Evolutionary conservation across 1,284 basidiomycete genomes (phyloP), one percentile per base, ranked within the genome.

Genomic region (Irpex sp.): DNA sequence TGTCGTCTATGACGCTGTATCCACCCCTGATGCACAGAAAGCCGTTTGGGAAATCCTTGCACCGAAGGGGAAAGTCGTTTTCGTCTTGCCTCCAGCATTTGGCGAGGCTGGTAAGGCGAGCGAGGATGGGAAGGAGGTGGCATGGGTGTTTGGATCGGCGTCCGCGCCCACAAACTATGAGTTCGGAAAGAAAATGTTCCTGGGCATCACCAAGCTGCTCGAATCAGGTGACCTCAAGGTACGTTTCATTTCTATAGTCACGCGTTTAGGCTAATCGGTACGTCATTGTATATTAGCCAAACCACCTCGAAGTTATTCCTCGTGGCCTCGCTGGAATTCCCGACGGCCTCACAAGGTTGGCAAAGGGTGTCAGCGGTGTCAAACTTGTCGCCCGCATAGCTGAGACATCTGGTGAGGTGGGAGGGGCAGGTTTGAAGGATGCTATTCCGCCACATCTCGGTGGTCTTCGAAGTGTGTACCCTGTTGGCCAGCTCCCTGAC

Each of bases 301-400:
- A 63, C 51, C 64, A 64, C 15, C 69, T 74, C 0, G 71, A 75
- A 66, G 60, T 74, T 19, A 62, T 75, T 15, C 71, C 73, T 0
- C 65, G 65, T 36, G 75, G 75, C 4, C 61, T 76, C 15, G 67
- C 67, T 2, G 72, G 72, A 9, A 71, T 76, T n/a, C 65, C 64
- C 2, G 70, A 67, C 7, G 74, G 72, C 0, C 66, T 75, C 5
- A 65, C 68, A 49, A 63, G 67, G 19, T 47, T 76, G 47, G 61
- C 65, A 56, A 63, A 63, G 17, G 65, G 67, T 31, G 73, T 76
- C 36, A 73, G 71, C 52, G 74, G 67, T 0, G 57, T 58, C 40
- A 76, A 76, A 64, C 66, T 75, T 1, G 70, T 75, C 47, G 73
- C 67, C 0, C 70, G 61, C 21, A 73, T 74, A 11, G 68, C 69